These are phyloP conservation scores for Colletotrichum tropicale DNA, from an alignment of 2,329 filamentous ascomycete species.

Conservation along the genomic window DNA sequence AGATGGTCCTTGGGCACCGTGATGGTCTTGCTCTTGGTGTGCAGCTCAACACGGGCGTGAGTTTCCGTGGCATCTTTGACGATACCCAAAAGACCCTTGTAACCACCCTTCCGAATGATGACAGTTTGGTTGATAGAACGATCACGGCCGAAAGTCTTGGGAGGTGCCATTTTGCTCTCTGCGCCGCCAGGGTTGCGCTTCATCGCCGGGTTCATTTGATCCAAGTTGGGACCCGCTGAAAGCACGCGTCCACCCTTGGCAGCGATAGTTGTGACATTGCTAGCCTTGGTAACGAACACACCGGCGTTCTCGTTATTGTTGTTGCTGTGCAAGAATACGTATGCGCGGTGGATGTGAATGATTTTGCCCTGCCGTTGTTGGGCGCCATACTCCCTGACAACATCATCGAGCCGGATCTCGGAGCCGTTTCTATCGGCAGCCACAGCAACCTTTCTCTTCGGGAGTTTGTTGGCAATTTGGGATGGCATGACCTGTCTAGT, in stretches of 20 bases:
- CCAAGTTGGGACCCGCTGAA: constrained; percentile 75
- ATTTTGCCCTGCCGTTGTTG: constrained; percentile 88
- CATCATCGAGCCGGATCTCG: constrained; percentile 90
- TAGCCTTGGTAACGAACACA: constrained; percentile 85
- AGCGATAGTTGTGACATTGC: constrained; percentile 88
- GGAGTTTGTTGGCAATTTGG: constrained; percentile 88
- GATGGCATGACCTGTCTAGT: constrained; percentile 84
- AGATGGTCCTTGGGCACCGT: constrained; percentile 82
- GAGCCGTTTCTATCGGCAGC: constrained; percentile 93
- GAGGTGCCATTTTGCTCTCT: constrained; percentile 66
- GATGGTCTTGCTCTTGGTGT: constrained; percentile 92
- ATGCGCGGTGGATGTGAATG: constrained; percentile 92
- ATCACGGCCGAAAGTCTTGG: constrained; percentile 78
- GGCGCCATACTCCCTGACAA: constrained; percentile 87
- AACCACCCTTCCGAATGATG: constrained; percentile 82
- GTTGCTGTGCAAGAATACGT: constrained; percentile 86
- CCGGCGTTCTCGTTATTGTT: constrained; percentile 85
- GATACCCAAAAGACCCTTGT: constrained; percentile 92
- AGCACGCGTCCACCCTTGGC: constrained; percentile 85
- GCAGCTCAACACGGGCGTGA: constrained; percentile 87
- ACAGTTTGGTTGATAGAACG: constrained; percentile 90
- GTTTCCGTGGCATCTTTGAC: constrained; percentile 93
- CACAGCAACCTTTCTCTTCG: constrained; percentile 81
- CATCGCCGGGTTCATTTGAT: constrained; percentile 90
- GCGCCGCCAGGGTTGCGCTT: constrained; percentile 68